Base-by-base conservation (phyloP, 1,284 basidiomycete species). In the Cutaneotrichosporon sp. region DNA sequence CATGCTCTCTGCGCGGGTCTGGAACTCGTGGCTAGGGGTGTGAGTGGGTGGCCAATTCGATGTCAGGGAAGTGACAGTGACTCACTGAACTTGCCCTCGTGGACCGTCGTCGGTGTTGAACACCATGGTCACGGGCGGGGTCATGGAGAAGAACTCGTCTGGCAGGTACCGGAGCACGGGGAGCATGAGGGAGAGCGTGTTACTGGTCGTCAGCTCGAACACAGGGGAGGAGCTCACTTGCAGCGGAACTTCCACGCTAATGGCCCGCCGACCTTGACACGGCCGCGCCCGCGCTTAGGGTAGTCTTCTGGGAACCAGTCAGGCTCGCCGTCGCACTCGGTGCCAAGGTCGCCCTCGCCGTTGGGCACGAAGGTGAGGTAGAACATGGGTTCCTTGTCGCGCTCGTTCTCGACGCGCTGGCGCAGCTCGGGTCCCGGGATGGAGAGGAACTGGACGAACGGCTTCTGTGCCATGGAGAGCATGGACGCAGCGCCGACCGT, bases 221-320 rank as follows among this genome's bases (percentile, higher is more conserved):
- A n/a, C n/a, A n/a, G n/a, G n/a, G n/a, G n/a, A n/a, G n/a, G 9
- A 38, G 22, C 72, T 63, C 64, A 76, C 74, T 76, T 74, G 68
- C 69, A 72, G 36, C 75, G 61, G 64, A 67, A 73, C 50, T 52
- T 46, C 71, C 73, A 73, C 1, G 66, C 72, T 22, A 53, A 54
- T 6, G 43, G 36, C 3, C 75, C 75, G 2, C 59, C 58, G 20
- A 76, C 65, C 38, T 60, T 56, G 11, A 75, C 66, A 34, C 70
- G 68, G 1, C 73, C 72, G 22, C 67, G 70, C 2, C 71, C 72
- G 14, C 72, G 59, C 11, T 55, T 63, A 11, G 59, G 53, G 52
- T 60, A 62, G 49, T 70, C 66, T 3, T 46, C 27, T 3, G 66
- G 58, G 10, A 31, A 43, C 69, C 70, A 72, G 7, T 58, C 34